These are phyloP conservation scores for Plectosphaerella sp. DNA, from an alignment of 2,329 filamentous ascomycete species.

Conservation along the genomic window DNA sequence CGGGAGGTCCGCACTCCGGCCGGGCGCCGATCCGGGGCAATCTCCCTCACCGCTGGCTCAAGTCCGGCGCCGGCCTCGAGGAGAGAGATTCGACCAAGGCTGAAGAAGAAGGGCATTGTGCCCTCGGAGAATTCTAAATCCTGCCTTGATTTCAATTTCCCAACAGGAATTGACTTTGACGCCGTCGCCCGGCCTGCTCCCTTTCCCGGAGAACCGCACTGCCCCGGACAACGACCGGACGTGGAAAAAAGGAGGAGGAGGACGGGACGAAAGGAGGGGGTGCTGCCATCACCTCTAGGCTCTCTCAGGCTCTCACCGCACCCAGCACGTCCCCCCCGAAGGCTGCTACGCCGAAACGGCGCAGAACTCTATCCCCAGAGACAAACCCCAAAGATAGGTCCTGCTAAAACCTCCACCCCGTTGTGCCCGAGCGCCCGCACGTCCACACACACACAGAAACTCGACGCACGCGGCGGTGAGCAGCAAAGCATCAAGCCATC, in stretches of 20 bases:
- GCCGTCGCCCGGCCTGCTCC: not conserved
- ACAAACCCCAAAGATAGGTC: not conserved
- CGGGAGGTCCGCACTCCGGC: too few relatives aligned
- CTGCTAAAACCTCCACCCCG: not conserved
- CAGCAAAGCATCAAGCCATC: not conserved
- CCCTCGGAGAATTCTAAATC: constrained; percentile 5
- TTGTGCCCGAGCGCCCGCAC: not conserved
- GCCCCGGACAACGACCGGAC: too few relatives aligned
- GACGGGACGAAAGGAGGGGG: not conserved
- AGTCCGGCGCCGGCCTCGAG: too few relatives aligned
- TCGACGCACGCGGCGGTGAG: not conserved
- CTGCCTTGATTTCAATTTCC: not conserved
- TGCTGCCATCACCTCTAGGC: not conserved
- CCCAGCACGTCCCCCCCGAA: not conserved
- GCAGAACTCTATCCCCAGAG: not conserved
- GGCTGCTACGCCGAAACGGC: not conserved
- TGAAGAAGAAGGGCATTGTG: constrained; percentile 1
- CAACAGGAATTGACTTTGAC: not conserved
- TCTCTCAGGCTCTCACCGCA: not conserved
- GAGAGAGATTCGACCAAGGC: too few relatives aligned
- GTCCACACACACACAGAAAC: not conserved
- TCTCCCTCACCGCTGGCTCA: too few relatives aligned
- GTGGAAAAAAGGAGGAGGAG: too few relatives aligned
- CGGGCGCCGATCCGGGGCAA: too few relatives aligned
- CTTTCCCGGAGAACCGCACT: not conserved